phyloP scores from a whole-genome alignment of 192 early-diverging fungal species.

The Backusella sp. region DNA sequence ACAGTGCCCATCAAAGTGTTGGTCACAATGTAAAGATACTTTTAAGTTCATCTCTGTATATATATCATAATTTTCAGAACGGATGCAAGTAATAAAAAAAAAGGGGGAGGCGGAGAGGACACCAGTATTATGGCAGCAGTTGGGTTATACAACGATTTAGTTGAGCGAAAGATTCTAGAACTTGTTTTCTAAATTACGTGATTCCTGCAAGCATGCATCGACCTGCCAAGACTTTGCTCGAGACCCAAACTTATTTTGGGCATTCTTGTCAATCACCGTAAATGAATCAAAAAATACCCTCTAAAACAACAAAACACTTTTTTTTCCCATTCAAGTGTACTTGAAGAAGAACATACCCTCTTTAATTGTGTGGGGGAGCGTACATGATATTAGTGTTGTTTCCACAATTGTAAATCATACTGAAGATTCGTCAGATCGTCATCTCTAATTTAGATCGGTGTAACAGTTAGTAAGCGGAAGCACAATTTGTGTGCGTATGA shows the following conservation, averaged over 20 bases:
- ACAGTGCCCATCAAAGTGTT: no score
- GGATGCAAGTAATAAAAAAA: no score
- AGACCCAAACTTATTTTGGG: slow-evolving; percentile 73
- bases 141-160: slow-evolving; percentile 96
- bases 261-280: slow-evolving; percentile 73
- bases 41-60: no score
- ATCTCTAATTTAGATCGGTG: slow-evolving; percentile 26
- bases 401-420: slow-evolving; percentile 77
- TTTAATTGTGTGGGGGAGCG: slow-evolving; percentile 59
- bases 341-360: slow-evolving; percentile 68
- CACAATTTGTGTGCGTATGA: neutral
- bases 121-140: slow-evolving; percentile 85
- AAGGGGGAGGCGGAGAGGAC: no score
- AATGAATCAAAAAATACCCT: slow-evolving; percentile 75
- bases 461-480: neutral
- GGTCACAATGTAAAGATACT: no score
- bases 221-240: slow-evolving; percentile 55
- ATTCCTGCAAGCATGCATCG: slow-evolving; percentile 21
- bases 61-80: no score
- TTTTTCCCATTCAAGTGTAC: slow-evolving; percentile 80
- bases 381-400: slow-evolving; percentile 88
- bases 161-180: slow-evolving; percentile 92
- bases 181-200: slow-evolving; percentile 30
- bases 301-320: slow-evolving; percentile 70
- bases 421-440: slow-evolving; percentile 68